Evolutionary conservation across 805 yeast species (phyloP).

Genomic region (Cyberlindnera petersonii): DNA sequence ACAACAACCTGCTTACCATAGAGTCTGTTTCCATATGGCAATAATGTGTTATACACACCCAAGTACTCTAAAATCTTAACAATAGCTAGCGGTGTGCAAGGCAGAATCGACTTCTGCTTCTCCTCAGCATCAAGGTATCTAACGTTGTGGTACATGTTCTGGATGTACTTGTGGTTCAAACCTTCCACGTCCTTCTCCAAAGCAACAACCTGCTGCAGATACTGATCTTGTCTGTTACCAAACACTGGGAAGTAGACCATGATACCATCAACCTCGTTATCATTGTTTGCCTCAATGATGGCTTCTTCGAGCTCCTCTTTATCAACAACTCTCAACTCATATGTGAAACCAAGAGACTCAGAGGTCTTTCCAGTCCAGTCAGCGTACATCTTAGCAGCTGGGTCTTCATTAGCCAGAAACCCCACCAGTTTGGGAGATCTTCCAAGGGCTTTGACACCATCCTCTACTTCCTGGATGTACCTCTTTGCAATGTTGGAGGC

Average conservation of each 20-base stretch:
- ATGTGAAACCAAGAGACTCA: constrained; percentile 78
- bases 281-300: constrained; percentile 76
- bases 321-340: constrained; percentile 65
- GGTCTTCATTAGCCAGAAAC: constrained; percentile 86
- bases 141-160: constrained; percentile 90
- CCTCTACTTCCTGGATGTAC: constrained; percentile 66
- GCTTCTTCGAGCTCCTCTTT: constrained; percentile 85
- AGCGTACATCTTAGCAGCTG: constrained; percentile 94
- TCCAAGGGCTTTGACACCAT: constrained; percentile 48
- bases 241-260: constrained; percentile 98
- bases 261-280: constrained; percentile 77
- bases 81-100: constrained; percentile 94
- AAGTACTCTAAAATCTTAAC: constrained; percentile 90
- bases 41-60: constrained; percentile 76
- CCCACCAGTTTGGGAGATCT: constrained; percentile 82
- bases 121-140: constrained; percentile 74
- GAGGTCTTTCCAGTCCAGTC: constrained; percentile 93
- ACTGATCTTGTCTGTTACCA: constrained; percentile 92
- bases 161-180: constrained; percentile 82
- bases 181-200: constrained; percentile 96
- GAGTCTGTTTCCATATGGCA: constrained; percentile 86
- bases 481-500: constrained; percentile 87
- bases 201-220: constrained; percentile 89
- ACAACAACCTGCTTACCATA: constrained; percentile 91
- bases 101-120: constrained; percentile 76